Evolutionary conservation across 1,284 basidiomycete species (phyloP).

Genomic region (Cryptococcus sp.): DNA sequence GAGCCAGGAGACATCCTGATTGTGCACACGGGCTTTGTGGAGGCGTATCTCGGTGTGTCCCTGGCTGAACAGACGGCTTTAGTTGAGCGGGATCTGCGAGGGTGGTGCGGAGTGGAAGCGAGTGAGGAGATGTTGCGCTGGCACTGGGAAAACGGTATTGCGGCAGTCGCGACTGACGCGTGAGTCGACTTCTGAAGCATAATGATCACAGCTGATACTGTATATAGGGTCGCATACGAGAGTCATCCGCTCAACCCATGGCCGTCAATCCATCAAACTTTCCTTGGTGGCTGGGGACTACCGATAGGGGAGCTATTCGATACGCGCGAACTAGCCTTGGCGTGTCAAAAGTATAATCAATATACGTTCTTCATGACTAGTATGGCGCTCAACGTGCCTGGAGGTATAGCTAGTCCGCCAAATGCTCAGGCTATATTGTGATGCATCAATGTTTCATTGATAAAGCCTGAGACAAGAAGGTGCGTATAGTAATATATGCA

Average conservation of each 20-base stretch:
- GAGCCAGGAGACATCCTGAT: slow-evolving; percentile 44
- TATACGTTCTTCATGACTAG: slow-evolving; percentile 53
- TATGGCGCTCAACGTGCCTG: slow-evolving; percentile 50
- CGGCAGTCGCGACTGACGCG: slow-evolving; percentile 52
- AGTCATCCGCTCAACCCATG: slow-evolving; percentile 8
- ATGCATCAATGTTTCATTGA: background rate
- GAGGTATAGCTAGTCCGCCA: slow-evolving; percentile 53
- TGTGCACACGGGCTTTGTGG: slow-evolving; percentile 48
- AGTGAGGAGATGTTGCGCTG: slow-evolving; percentile 44
- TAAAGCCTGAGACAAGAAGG: too few relatives aligned
- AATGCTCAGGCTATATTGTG: slow-evolving; percentile 51
- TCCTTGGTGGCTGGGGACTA: slow-evolving; percentile 40
- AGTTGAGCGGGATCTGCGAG: slow-evolving; percentile 13
- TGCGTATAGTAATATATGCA: too few relatives aligned
- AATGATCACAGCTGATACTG: background rate
- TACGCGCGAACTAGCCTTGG: slow-evolving; percentile 46
- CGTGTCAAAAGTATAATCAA: slow-evolving; percentile 39
- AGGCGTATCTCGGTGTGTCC: slow-evolving; percentile 38
- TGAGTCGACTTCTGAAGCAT: slow-evolving; percentile 18
- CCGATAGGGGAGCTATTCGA: slow-evolving; percentile 55
- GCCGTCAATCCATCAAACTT: slow-evolving; percentile 29
- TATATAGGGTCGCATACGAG: slow-evolving; percentile 28
- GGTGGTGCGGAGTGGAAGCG: slow-evolving; percentile 29
- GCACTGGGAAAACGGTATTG: slow-evolving; percentile 54
- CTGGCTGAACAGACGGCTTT: slow-evolving; percentile 20